A percentile compares a stretch with the other conserved stretches of the same genome.
phyloP scores from a whole-genome alignment of 352 stramenopile genomes.

The Phytophthora litchii region DNA sequence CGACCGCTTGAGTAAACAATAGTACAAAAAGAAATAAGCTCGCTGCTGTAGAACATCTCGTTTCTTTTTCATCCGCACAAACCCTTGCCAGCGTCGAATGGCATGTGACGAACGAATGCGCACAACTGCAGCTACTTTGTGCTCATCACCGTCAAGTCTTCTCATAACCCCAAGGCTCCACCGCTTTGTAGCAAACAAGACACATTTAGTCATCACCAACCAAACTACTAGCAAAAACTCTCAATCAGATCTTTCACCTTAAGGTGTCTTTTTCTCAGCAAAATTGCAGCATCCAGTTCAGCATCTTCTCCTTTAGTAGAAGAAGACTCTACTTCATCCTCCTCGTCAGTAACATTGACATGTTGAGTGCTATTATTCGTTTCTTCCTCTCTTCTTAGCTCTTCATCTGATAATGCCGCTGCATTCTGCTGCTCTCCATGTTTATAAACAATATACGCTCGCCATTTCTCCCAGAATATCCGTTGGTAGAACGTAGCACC shows the following conservation, averaged over 20 bases:
- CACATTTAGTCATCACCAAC: too few relatives aligned
- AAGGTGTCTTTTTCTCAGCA: constrained; percentile 3
- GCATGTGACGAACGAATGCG: constrained; percentile 13
- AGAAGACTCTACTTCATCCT: neutral
- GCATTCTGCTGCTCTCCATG: constrained; percentile 3
- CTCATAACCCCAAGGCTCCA: constrained; percentile 2
- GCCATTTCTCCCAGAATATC: constrained; percentile 45
- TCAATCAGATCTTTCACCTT: constrained; percentile 15
- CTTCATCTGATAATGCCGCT: neutral
- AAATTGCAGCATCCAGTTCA: constrained; percentile 1
- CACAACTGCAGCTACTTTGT: constrained; percentile 1
- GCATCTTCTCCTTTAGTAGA: constrained; percentile 11
- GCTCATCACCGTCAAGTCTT: neutral
- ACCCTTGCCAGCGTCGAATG: constrained; percentile 25
- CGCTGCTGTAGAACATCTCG: constrained; percentile 17
- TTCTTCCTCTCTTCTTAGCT: neutral
- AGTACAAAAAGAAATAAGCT: constrained; percentile 44
- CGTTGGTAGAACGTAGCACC: constrained; percentile 49
- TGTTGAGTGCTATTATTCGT: neutral
- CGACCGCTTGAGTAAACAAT: constrained; percentile 35
- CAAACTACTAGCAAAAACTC: neutral
- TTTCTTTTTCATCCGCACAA: constrained; percentile 23
- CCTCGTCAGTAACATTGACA: neutral
- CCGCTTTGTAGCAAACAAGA: constrained; percentile 6
- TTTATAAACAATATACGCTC: constrained; percentile 12